Evolutionary conservation across 2,329 filamentous ascomycete species (phyloP), one percentile per base, ranked within the genome.

Genomic region (Penicillium rolfsii): DNA sequence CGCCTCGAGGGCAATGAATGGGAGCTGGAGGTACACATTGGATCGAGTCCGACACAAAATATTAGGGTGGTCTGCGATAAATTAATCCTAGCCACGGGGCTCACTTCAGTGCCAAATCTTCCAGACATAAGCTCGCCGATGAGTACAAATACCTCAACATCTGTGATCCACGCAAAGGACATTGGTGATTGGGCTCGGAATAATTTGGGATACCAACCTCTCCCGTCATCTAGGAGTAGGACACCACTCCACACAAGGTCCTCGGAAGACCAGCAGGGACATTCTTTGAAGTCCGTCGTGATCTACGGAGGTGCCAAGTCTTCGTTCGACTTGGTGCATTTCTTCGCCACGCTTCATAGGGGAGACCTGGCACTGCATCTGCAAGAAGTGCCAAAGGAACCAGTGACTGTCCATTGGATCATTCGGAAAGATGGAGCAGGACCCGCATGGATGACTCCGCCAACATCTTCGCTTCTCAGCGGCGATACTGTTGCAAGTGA

Each of bases 241-340:
- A 11, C 12, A 16, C 4, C 26, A 49, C 3, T 40, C 8, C 57
- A 28, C 48, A 45, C n/a, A 7, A 28, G 14, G 11, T 3, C 2
- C 3, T 14, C 5, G 3, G 41, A 28, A 2, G 19, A 19, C 33
- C 33, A 45, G 4, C 14, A 45, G 16, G 9, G 28, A 7, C 7
- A 24, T 8, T 26, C 26, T 19, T 12, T 68, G 3, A 57, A 41
- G 8, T 66, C 63, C 1, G 69, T 72, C 4, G 67, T 57, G 2
- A 58, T 72, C 1, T 68, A 71, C 28, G 69, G 70, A 1, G 68
- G 70, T 14, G 69, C 70, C 6, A 72, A 70, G 26, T 71, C 70
- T 2, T 63, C 69, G 5, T 71, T 71, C 49, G 68, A 71, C 28
- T 52, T 72, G 9, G 64, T 71, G 5, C 66, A 71, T 50, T 64